Conservation (phyloP, 2,329 filamentous ascomycete genomes). For the Fusarium chaquense region DNA sequence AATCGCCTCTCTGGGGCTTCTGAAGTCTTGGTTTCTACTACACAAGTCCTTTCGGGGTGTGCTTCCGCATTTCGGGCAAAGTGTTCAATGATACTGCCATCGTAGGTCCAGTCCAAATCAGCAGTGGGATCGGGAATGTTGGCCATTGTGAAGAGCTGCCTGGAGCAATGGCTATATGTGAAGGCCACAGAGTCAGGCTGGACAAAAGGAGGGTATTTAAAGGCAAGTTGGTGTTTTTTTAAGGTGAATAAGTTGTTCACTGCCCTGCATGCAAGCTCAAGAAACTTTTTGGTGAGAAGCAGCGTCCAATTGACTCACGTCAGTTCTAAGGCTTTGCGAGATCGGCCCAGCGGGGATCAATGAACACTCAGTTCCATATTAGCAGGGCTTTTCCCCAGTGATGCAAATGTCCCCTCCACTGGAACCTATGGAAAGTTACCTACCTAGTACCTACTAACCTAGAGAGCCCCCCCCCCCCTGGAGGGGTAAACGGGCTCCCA, state of each 20-base stretch:
- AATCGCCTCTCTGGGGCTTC: conserved; percentile 72
- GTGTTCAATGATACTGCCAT: conserved; percentile 76
- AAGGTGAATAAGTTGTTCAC: conserved; percentile 4
- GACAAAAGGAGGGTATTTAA: not conserved
- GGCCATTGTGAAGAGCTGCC: conserved; percentile 28
- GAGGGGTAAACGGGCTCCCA: conserved; percentile 2
- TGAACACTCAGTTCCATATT: not conserved
- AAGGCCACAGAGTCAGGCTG: conserved; percentile 1
- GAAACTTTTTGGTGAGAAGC: conserved; percentile 6
- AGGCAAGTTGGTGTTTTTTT: not conserved
- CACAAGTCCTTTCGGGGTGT: conserved; percentile 71
- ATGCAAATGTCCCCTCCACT: not conserved
- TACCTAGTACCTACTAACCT: no score
- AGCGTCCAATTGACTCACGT: conserved; percentile 25
- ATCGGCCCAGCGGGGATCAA: conserved; percentile 24
- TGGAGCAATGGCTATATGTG: not conserved
- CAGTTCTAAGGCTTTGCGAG: conserved; percentile 17
- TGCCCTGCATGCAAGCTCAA: conserved; percentile 2
- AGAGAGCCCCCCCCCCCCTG: conserved; percentile 2
- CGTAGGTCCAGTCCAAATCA: conserved; percentile 71
- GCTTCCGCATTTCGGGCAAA: conserved; percentile 74
- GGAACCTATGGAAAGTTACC: not conserved
- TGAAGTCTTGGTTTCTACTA: conserved; percentile 62
- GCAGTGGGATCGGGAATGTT: conserved; percentile 75
- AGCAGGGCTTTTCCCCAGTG: conserved; percentile 16